phyloP scores from a whole-genome alignment of 2,329 filamentous ascomycete genomes.

The Hymenoscyphus linearis region DNA sequence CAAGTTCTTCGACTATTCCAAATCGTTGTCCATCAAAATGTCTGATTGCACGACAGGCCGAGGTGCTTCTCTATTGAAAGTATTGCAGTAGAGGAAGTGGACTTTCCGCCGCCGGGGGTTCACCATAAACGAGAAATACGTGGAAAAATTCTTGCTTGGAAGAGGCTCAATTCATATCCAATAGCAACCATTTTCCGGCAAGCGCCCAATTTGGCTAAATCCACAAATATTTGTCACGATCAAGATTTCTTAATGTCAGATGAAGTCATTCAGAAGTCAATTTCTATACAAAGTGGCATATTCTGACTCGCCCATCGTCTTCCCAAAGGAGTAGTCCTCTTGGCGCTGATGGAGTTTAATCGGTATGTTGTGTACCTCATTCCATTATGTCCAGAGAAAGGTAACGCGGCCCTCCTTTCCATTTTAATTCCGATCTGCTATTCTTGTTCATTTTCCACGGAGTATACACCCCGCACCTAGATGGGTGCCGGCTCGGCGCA shows the following conservation, averaged over 20 bases:
- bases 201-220: slow-evolving; percentile 8
- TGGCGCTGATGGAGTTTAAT: background rate
- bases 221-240: slow-evolving; percentile 7
- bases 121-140: background rate
- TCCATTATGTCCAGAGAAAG: background rate
- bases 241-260: background rate
- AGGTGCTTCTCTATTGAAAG: background rate
- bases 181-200: background rate
- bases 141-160: background rate
- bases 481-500: background rate
- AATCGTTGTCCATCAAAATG: background rate
- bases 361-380: background rate
- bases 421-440: background rate
- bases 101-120: background rate
- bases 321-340: background rate
- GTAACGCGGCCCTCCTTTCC: background rate
- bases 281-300: background rate
- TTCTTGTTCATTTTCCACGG: background rate
- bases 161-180: slow-evolving; percentile 5
- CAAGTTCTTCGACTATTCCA: background rate
- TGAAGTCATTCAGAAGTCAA: background rate
- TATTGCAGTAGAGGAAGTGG: background rate
- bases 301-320: background rate
- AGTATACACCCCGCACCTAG: background rate
- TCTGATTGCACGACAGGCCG: background rate